phyloP scores from a whole-genome alignment of 139 green algal species.

The Auxenochlorella pyrenoidosa region DNA sequence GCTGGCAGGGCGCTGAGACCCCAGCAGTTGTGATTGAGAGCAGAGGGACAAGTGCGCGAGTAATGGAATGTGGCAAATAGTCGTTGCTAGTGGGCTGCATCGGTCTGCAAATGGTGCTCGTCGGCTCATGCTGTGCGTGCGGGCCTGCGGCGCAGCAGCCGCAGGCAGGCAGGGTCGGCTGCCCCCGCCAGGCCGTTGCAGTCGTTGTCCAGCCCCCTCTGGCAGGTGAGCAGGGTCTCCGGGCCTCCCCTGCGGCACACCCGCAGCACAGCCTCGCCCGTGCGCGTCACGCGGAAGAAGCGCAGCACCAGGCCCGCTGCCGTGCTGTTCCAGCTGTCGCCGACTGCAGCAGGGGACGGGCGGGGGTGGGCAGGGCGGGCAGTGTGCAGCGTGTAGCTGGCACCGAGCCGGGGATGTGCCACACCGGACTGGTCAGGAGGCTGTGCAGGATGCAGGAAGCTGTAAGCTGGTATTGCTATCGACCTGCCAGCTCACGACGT shows the following conservation, averaged over 20 bases:
- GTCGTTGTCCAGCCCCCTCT: conserved; percentile 43
- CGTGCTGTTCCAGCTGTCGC: conserved; percentile 12
- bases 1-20: too few relatives aligned
- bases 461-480: too few relatives aligned
- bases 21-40: too few relatives aligned
- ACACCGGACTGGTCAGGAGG: too few relatives aligned
- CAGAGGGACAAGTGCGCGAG: background rate
- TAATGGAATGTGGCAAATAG: background rate
- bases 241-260: conserved; percentile 17
- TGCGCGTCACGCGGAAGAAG: background rate
- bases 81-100: background rate
- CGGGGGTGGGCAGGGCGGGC: background rate
- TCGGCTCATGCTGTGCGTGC: background rate
- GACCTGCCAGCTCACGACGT: too few relatives aligned
- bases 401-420: too few relatives aligned
- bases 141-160: background rate
- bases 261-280: background rate
- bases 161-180: background rate
- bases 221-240: background rate
- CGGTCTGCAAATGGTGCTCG: background rate
- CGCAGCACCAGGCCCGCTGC: conserved; percentile 16
- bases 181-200: conserved; percentile 12
- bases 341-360: background rate
- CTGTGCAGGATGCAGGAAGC: too few relatives aligned
- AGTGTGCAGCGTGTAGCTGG: too few relatives aligned